phyloP scores from a whole-genome alignment of 176 grass and related monocot genomes.

The Oryza nivara region DNA sequence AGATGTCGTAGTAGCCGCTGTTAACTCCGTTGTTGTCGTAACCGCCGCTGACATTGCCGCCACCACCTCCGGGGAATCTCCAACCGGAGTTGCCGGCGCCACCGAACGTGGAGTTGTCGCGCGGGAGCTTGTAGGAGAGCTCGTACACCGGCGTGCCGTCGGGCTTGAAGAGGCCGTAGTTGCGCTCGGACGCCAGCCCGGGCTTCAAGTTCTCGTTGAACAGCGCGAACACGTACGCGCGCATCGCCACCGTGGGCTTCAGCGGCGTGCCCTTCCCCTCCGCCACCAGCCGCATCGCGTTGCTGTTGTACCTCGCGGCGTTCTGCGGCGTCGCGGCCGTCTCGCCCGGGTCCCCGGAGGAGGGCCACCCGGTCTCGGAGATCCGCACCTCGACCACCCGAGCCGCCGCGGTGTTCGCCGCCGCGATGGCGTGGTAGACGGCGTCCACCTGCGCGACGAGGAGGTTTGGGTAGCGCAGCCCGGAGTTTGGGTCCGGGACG shows the following conservation, averaged over 20 bases:
- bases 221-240: constrained; percentile 76
- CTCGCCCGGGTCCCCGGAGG: constrained; percentile 55
- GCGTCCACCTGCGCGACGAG: constrained; percentile 77
- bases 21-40: constrained; percentile 14
- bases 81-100: constrained; percentile 17
- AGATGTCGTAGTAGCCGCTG: constrained; percentile 44
- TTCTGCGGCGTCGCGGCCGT: constrained; percentile 59
- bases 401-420: constrained; percentile 49
- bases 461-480: constrained; percentile 66
- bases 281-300: constrained; percentile 68
- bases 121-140: constrained; percentile 48
- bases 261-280: constrained; percentile 73
- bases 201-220: constrained; percentile 82
- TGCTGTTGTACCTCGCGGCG: constrained; percentile 77
- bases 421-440: constrained; percentile 71
- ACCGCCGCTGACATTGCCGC: background rate
- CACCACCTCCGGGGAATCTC: background rate
- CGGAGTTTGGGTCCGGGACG: constrained; percentile 53
- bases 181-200: constrained; percentile 64
- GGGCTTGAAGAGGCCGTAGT: constrained; percentile 75
- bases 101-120: constrained; percentile 37
- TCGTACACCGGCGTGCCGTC: constrained; percentile 70
- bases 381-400: constrained; percentile 62
- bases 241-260: constrained; percentile 52
- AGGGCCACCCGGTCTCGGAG: constrained; percentile 83